Evolutionary conservation across 2,329 filamentous ascomycete species (phyloP).

Genomic region (Lecanicillium sp.): DNA sequence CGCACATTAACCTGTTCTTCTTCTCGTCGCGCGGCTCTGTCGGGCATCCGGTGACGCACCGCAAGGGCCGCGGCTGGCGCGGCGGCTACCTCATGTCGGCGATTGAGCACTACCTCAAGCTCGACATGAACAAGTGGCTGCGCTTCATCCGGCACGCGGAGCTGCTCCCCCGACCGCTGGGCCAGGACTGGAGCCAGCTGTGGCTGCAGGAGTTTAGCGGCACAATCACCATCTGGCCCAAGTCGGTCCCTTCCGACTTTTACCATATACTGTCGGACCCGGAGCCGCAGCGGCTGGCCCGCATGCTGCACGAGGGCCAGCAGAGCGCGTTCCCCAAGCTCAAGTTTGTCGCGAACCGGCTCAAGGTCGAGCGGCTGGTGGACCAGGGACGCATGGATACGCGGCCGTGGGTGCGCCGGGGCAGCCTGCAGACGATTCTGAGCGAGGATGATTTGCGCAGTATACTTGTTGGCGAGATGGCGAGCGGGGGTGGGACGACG

Average conservation of each 20-base stretch:
- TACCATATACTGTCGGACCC: conserved; percentile 82
- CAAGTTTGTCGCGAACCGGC: conserved; percentile 80
- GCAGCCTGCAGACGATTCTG: conserved; percentile 51
- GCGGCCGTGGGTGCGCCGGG: conserved; percentile 36
- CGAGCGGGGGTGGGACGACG: conserved; percentile 20
- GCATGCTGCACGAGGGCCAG: conserved; percentile 87
- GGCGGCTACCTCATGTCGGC: conserved; percentile 91
- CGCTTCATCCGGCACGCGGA: conserved; percentile 90
- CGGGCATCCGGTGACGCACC: conserved; percentile 87
- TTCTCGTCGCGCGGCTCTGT: conserved; percentile 91
- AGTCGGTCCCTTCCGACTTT: conserved; percentile 71
- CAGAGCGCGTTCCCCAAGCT: conserved; percentile 86
- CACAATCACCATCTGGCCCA: conserved; percentile 94
- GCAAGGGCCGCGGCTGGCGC: conserved; percentile 87
- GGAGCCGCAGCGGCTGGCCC: conserved; percentile 61
- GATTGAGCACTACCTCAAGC: conserved; percentile 88
- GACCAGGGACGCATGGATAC: conserved; percentile 51
- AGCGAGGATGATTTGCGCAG: conserved; percentile 52
- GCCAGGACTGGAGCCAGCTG: conserved; percentile 94
- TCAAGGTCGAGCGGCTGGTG: conserved; percentile 71
- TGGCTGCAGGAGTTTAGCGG: conserved; percentile 95
- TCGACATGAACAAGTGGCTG: conserved; percentile 96
- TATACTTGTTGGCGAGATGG: conserved; percentile 32
- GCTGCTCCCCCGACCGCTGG: conserved; percentile 78
- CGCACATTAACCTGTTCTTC: conserved; percentile 98